Conservation (phyloP, 169 alveolate genomes). For the Plasmodium yoelii region DNA sequence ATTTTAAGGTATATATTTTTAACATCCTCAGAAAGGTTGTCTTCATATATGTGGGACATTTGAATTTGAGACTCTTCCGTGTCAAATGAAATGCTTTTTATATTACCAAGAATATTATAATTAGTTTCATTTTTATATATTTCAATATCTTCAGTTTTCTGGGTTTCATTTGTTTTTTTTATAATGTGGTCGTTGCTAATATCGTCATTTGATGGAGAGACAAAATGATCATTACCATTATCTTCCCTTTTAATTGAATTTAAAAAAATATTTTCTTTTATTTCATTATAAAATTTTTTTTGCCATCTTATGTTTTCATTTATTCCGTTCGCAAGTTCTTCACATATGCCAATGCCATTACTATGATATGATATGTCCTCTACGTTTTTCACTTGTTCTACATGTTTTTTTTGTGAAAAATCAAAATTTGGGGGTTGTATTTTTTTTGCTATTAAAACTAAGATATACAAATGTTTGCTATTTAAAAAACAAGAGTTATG, state of each 20-base stretch:
- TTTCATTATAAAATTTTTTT: conserved; percentile 23
- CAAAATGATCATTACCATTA: not conserved
- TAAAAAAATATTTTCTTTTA: conserved; percentile 10
- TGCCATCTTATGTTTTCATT: conserved; percentile 54
- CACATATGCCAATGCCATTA: not conserved
- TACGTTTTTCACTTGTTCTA: no score
- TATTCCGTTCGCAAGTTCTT: conserved; percentile 3
- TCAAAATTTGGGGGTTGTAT: not conserved
- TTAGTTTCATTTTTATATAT: not conserved
- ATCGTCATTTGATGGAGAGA: not conserved
- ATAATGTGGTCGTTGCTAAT: not conserved
- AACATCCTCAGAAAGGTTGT: conserved; percentile 4
- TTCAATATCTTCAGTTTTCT: not conserved
- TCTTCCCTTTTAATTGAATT: not conserved
- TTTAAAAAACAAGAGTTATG: conserved; percentile 52
- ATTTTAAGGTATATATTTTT: conserved; percentile 33
- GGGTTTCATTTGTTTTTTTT: not conserved
- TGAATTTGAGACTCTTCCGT: not conserved
- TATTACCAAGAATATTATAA: not conserved
- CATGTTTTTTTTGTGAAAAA: not conserved
- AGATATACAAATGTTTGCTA: conserved; percentile 40
- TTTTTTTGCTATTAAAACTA: conserved; percentile 23
- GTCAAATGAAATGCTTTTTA: not conserved
- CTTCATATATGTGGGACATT: not conserved
- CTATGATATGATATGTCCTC: not conserved